These are phyloP conservation scores for Lactifluus hygrophoroides DNA, from an alignment of 768 basidiomycete species.

Conservation along the genomic window DNA sequence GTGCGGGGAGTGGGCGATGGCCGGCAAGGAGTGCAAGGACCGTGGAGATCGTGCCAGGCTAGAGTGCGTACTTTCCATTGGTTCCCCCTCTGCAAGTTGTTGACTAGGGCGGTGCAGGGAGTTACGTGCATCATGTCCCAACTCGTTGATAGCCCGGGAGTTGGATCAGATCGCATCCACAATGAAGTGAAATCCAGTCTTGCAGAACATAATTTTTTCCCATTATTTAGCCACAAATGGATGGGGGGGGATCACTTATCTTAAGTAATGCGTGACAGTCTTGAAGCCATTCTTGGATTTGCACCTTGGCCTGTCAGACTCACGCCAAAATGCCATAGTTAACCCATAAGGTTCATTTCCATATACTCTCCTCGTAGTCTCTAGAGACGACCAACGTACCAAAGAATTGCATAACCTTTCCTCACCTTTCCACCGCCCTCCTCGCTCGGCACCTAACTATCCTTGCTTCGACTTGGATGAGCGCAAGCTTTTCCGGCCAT, in stretches of 20 bases:
- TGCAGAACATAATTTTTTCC: neutral
- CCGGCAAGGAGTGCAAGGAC: conserved; percentile 86
- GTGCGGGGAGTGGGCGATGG: conserved; percentile 85
- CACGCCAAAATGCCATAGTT: neutral
- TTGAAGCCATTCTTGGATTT: neutral
- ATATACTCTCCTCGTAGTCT: neutral
- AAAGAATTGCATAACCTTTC: neutral
- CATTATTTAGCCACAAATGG: neutral
- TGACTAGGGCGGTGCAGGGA: conserved; percentile 39
- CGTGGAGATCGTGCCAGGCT: conserved; percentile 75
- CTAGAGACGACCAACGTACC: neutral
- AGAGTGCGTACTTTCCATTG: conserved; percentile 46
- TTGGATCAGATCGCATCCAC: conserved; percentile 53
- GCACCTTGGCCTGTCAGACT: neutral
- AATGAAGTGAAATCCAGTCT: conserved; percentile 46
- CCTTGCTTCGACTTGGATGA: neutral
- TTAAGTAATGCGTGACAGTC: neutral
- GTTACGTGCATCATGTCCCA: conserved; percentile 65
- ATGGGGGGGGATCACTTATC: neutral
- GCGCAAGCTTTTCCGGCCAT: neutral
- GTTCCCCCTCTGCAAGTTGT: conserved; percentile 6
- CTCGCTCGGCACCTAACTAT: neutral
- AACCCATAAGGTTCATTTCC: neutral
- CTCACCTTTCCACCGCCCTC: neutral
- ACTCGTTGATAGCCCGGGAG: conserved; percentile 72